Evolutionary conservation across 176 grass and related monocot genomes (phyloP).

Genomic region (Puccinellia tenuiflora): DNA sequence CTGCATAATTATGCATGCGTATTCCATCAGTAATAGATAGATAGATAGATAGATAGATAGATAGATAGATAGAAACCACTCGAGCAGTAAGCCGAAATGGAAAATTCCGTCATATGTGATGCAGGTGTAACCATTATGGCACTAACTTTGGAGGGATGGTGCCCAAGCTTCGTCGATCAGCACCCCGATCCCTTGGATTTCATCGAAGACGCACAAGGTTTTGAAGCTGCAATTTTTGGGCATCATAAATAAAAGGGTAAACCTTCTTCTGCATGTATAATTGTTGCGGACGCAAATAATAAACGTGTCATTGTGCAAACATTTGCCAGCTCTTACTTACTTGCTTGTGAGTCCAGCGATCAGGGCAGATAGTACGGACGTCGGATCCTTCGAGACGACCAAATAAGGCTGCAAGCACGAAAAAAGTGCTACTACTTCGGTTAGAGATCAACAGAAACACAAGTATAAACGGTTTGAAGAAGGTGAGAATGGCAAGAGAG

Average conservation of each 20-base stretch:
- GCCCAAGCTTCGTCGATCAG: not conserved
- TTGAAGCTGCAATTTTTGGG: not conserved
- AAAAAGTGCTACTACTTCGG: not conserved
- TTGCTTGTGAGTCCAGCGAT: not conserved
- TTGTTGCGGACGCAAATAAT: not conserved
- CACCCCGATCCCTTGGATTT: conserved; percentile 15
- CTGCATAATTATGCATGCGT: not conserved
- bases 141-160: not conserved
- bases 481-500: not conserved
- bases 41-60: too few relatives aligned
- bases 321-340: conserved; percentile 19
- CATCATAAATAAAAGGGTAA: too few relatives aligned
- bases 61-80: not conserved
- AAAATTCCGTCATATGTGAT: not conserved
- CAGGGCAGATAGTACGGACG: not conserved
- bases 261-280: not conserved
- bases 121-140: not conserved
- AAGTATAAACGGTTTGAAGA: not conserved
- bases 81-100: not conserved
- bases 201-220: not conserved
- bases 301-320: not conserved
- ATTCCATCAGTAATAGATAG: not conserved
- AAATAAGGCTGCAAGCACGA: not conserved
- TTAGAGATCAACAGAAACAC: not conserved
- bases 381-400: not conserved